Evolutionary conservation across 2,329 filamentous ascomycete species (phyloP).

Genomic region (Claviceps paspali): DNA sequence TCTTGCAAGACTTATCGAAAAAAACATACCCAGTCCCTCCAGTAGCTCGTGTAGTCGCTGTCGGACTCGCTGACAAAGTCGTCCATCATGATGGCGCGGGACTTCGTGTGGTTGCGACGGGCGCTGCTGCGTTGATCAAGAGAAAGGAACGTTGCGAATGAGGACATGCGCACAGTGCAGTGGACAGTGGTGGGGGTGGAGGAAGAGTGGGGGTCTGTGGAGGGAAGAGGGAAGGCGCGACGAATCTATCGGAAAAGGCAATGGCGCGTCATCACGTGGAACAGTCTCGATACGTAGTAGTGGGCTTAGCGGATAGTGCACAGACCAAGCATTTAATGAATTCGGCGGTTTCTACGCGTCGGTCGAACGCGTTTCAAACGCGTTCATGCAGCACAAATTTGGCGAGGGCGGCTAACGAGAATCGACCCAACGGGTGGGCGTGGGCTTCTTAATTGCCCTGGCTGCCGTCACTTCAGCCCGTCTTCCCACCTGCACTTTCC

Average conservation of each 20-base stretch:
- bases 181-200: constrained; percentile 2
- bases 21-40: constrained; percentile 88
- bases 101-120: not conserved
- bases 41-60: constrained; percentile 98
- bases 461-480: not conserved
- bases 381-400: constrained; percentile 5
- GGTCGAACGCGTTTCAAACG: constrained; percentile 8
- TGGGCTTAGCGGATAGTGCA: constrained; percentile 7
- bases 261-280: constrained; percentile 5
- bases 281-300: too few relatives aligned
- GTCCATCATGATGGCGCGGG: constrained; percentile 50
- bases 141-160: not conserved
- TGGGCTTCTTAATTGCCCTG: constrained; percentile 8
- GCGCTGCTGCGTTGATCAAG: constrained; percentile 2
- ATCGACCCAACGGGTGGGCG: too few relatives aligned
- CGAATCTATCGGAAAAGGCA: too few relatives aligned
- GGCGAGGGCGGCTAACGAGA: constrained; percentile 1
- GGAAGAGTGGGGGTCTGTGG: not conserved
- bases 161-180: too few relatives aligned
- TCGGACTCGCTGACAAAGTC: constrained; percentile 97
- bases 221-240: too few relatives aligned
- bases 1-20: not conserved
- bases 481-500: constrained; percentile 3
- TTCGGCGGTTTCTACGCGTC: constrained; percentile 13
- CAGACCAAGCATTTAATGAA: constrained; percentile 16